Evolutionary conservation across 2,329 filamentous ascomycete species (phyloP), one percentile per base, ranked within the genome.

Genomic region (Microcyclospora pomicola): DNA sequence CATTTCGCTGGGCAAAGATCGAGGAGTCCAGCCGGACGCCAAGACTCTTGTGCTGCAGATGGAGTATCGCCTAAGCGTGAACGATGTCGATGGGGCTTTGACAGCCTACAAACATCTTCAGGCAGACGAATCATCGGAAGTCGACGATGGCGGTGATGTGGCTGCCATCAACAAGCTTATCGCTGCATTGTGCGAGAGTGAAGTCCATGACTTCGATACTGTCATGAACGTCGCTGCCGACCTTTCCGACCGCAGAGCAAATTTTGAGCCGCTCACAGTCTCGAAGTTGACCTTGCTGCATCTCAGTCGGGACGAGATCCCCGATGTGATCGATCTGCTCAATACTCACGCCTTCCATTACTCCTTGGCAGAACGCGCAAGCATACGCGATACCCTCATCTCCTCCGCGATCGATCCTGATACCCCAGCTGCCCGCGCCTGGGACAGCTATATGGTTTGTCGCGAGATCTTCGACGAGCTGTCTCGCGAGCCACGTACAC

Each of bases 321-420:
- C 78, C 45, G 85, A 92, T 43, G 77, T 85, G 4, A 80, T 85
- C 44, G 84, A 93, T 53, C 71, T 92, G 0, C 71, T 96, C 12
- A 84, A 86, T 15, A 70, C 80, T 4, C 78, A 91, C 48, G 72
- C 76, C 4, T 75, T 77, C 47, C 72, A 78, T 39, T 84, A 76
- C 56, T 81, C 82, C 33, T 68, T 77, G 15, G 65, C 71, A 10
- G 81, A 92, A 54, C 76, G 86, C 42, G 67, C 67, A 6, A 59
- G 71, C 27, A 75, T 94, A 29, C 72, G 77, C 19, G 65, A 75
- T 10, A 71, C 73, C 1, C 74, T 95, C 36, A 63, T 80, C 3
- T 59, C 67, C 0, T 91, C 82, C 59, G 80, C 80, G 45, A 60
- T 78, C 13, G 75, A 91, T 49, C 61, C 56, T 31, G 56, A 50